phyloP scores from a whole-genome alignment of 805 yeast genomes.

The Pichia gijzeniarum region DNA sequence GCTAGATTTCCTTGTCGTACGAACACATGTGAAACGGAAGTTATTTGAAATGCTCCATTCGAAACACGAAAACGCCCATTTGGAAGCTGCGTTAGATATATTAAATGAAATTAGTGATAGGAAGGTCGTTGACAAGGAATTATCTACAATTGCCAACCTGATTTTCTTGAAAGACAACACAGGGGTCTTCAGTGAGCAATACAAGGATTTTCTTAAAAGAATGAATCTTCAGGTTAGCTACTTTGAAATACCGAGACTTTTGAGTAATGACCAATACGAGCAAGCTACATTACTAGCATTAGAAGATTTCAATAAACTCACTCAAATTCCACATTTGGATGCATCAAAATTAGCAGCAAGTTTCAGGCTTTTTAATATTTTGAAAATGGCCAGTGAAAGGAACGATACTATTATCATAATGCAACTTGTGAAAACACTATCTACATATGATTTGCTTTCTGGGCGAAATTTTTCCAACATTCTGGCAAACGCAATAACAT shows the following conservation, averaged over 20 bases:
- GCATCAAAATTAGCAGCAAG: slow-evolving; percentile 1
- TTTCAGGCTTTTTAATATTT: slow-evolving; percentile 13
- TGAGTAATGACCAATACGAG: slow-evolving; percentile 20
- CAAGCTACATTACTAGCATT: slow-evolving; percentile 16
- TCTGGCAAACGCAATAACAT: slow-evolving; percentile 12
- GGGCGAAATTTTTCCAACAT: slow-evolving; percentile 13
- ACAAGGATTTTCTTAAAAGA: slow-evolving; percentile 9
- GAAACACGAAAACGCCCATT: background rate
- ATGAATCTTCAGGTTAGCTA: slow-evolving; percentile 8
- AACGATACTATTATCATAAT: slow-evolving; percentile 19
- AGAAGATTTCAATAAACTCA: slow-evolving; percentile 4
- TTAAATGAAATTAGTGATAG: background rate
- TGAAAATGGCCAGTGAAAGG: slow-evolving; percentile 18
- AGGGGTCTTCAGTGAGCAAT: slow-evolving; percentile 11
- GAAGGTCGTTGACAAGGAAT: slow-evolving; percentile 1
- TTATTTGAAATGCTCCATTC: background rate
- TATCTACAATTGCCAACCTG: slow-evolving; percentile 13
- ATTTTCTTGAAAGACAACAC: slow-evolving; percentile 13
- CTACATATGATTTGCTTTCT: background rate
- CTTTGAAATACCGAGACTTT: slow-evolving; percentile 17
- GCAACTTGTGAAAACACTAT: slow-evolving; percentile 9
- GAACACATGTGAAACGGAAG: background rate
- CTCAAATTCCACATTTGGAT: background rate
- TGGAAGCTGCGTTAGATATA: background rate
- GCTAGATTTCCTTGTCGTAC: background rate